phyloP scores from a whole-genome alignment of 2,329 filamentous ascomycete species.

The Colletotrichum tropicicola region DNA sequence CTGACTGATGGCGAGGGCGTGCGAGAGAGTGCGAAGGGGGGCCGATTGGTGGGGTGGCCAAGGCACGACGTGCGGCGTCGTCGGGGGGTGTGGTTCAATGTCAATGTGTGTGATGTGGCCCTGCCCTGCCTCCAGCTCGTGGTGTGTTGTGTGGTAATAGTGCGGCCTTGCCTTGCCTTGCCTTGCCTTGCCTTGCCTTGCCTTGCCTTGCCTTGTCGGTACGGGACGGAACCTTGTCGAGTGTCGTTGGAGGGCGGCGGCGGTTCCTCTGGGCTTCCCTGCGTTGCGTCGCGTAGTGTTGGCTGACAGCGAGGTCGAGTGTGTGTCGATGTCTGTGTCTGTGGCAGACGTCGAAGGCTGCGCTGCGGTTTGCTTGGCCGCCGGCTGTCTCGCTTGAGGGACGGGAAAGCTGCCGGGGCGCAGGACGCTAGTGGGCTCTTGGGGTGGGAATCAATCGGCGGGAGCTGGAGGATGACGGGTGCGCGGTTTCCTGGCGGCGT shows the following conservation, averaged over 20 bases:
- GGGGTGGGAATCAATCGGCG: not conserved
- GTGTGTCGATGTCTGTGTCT: no score
- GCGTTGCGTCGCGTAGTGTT: not conserved
- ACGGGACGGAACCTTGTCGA: constrained; percentile 14
- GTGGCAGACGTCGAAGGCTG: no score
- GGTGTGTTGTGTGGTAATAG: no score
- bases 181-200: no score
- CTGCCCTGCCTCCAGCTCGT: no score
- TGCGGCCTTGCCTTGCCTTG: no score
- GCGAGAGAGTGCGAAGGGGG: not conserved
- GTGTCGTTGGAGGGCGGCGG: not conserved
- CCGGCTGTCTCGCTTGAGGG: constrained; percentile 15
- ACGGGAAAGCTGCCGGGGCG: constrained; percentile 6
- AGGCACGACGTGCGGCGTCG: not conserved
- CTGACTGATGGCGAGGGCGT: not conserved
- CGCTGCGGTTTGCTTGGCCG: not conserved
- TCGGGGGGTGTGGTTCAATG: not conserved
- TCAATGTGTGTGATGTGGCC: not conserved
- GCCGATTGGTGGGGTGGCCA: constrained; percentile 3
- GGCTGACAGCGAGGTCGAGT: no score
- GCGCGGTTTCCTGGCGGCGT: no score
- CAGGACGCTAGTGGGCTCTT: constrained; percentile 1
- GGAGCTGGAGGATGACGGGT: not conserved
- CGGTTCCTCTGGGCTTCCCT: not conserved
- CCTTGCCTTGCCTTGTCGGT: not conserved